Evolutionary conservation across 169 alveolate genomes (phyloP), one percentile per base, ranked within the genome.

Genomic region (Cryptosporidium viatorum): DNA sequence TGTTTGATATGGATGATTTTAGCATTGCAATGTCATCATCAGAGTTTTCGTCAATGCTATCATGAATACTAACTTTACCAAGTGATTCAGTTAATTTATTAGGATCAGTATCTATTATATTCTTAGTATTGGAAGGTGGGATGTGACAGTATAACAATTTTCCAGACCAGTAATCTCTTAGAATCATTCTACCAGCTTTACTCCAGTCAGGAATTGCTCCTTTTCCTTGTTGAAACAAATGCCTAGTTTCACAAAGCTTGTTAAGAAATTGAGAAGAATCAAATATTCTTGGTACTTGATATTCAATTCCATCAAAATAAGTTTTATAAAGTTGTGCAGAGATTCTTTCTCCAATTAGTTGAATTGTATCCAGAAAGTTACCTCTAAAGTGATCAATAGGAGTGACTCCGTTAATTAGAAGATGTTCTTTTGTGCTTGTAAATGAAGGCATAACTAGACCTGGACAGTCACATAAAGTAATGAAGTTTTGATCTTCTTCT

Each of bases 391-490:
- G 98, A 80, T 98, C 99, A 41, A 98, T 96, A 16, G 99, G 98
- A 48, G 94, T 94, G 6, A 98, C 99, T 8, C 99, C 99, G 93
- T 98, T 97, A 43, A 97, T 94, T 67, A 97, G 94, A 95, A 98
- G 96, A 91, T 97, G 99, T 55, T 98, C 98, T 93, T 97, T 98
- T 29, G 98, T 96, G 43, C 97, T 91, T 26, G 98, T 97, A 59
- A 97, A 94, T 26, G 97, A 94, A n/a, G 99, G 99, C 84, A 98
- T 98, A 23, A 98, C 99, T 26, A 98, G 93, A 12, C 99, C 99
- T 26, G 99, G 99, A 86, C 99, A 97, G 92, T 98, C 99, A 86
- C 99, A 97, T 71, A 98, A 93, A 29, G 97, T 93, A 51, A 98
- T 87, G 48, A 94, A 86, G 6, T 26, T 48, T 12, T 62, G 80